phyloP scores from a whole-genome alignment of 2,329 filamentous ascomycete species.

The Penicillium rolfsii region DNA sequence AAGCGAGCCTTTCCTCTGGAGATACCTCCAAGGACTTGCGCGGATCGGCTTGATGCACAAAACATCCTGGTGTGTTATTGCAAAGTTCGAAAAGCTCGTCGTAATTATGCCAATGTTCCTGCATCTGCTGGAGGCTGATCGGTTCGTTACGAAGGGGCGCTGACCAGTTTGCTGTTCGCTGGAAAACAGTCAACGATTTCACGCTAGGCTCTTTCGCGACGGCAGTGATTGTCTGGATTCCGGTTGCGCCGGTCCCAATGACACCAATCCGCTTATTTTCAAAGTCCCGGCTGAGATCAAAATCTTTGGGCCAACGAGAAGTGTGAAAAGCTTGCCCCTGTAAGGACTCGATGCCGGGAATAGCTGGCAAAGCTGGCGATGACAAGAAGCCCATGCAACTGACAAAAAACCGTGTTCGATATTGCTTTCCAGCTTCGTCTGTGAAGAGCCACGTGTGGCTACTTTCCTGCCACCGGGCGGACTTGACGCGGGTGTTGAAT shows the following conservation, averaged over 20 bases:
- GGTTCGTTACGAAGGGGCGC: constrained; percentile 23
- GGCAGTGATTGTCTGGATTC: constrained; percentile 23
- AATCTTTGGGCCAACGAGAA: not conserved
- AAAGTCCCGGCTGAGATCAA: not conserved
- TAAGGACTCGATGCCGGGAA: not conserved
- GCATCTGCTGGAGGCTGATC: constrained; percentile 22
- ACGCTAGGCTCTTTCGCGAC: constrained; percentile 21
- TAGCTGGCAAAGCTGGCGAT: not conserved
- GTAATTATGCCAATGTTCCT: constrained; percentile 20
- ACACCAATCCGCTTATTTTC: not conserved
- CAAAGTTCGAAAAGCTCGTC: constrained; percentile 18
- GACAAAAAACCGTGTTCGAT: not conserved
- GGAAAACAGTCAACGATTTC: constrained; percentile 21
- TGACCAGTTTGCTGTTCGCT: constrained; percentile 27
- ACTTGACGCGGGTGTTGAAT: not conserved
- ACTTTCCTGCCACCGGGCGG: not conserved
- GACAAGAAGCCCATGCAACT: not conserved
- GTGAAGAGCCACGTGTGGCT: not conserved
- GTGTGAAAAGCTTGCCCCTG: not conserved
- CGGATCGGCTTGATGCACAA: constrained; percentile 24
- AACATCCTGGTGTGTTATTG: constrained; percentile 20
- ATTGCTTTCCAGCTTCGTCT: not conserved
- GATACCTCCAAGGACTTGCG: constrained; percentile 23
- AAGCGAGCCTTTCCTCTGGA: constrained; percentile 14
- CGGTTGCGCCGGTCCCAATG: not conserved